A percentile compares a stretch with the other conserved stretches of the same genome.
These are phyloP conservation scores for Mytilinidion resinicola DNA, from an alignment of 495 filamentous ascomycete genomes.

Conservation along the genomic window DNA sequence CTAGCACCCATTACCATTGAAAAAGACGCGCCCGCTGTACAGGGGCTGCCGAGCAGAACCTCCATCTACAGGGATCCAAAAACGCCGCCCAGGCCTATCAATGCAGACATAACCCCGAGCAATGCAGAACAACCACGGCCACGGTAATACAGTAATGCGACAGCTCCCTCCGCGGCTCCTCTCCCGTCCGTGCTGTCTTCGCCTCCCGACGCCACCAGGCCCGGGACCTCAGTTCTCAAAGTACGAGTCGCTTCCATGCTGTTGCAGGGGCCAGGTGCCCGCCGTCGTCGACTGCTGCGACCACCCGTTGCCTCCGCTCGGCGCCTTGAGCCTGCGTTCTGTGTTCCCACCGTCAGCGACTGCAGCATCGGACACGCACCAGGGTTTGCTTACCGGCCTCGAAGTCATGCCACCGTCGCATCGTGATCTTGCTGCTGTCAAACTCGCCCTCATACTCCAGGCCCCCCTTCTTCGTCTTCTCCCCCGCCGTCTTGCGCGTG, in stretches of 20 bases:
- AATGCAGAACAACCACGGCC: not conserved
- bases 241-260: conserved; percentile 21
- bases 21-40: not conserved
- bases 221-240: conserved; percentile 28
- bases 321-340: conserved; percentile 39
- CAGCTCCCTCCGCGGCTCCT: not conserved
- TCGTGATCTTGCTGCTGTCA: conserved; percentile 94
- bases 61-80: conserved; percentile 4
- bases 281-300: conserved; percentile 34
- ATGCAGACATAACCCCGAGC: not conserved
- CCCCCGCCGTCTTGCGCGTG: conserved; percentile 89
- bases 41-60: not conserved
- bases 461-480: conserved; percentile 73
- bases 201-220: conserved; percentile 9
- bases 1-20: too few species aligned
- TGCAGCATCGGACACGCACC: conserved; percentile 10
- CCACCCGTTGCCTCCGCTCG: conserved; percentile 26
- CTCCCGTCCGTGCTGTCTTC: too few species aligned
- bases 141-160: conserved; percentile 15
- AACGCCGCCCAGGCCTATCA: not conserved
- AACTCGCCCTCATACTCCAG: conserved; percentile 92
- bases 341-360: conserved; percentile 7
- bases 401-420: conserved; percentile 97
- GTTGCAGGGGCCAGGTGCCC: conserved; percentile 26
- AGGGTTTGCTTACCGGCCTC: conserved; percentile 60